Base-by-base conservation (phyloP, 306 rosid genomes). In the Malus sylvestris region DNA sequence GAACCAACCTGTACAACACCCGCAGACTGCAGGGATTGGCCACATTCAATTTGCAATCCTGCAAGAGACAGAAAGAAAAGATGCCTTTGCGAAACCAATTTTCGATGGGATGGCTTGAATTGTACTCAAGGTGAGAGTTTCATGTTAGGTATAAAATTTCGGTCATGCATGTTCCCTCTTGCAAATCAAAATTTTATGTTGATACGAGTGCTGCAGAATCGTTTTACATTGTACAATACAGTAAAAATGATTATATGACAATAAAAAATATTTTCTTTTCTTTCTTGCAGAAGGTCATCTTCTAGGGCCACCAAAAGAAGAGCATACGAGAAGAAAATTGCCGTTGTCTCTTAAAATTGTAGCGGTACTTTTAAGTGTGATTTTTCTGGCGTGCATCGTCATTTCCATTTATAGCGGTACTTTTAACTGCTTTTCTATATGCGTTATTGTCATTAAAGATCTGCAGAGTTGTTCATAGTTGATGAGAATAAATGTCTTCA, bases 11-110 rank as follows among this genome's bases (percentile, higher is more conserved):
- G 92, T 32, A 81, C 78, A 71, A 73, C 77, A 27, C 9, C 52
- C 51, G 13, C 67, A 51, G 85, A 81, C 76, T 89, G 93, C 83
- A 81, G 65, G 75, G 89, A 69, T 19, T 86, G 89, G 93, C 88
- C 85, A 33, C 29, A 89, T 79, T 87, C 93, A 76, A 83, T 69
- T 68, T 91, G 97, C 82, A 86, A 76, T 70, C 70, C 35, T 25
- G 73, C 83, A 20, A 22, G 9, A 30, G 68, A 79, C 72, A 84
- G 87, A 67, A 70, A 67, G 40, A 83, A 71, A 70, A 86, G 86
- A 70, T 90, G 96, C 78, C 80, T 76, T 33, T 88, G 91, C 82
- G 55, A 73, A 19, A 16, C 78, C 64, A 70, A 74, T 46, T 83
- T 71, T 40, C 27, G 30, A 53, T 90, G 96, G 96, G 83, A 86